A percentile compares a stretch with the other conserved stretches of the same genome.
Conservation (phyloP, 805 yeast species). For the Kockiozyma suomiensis region DNA sequence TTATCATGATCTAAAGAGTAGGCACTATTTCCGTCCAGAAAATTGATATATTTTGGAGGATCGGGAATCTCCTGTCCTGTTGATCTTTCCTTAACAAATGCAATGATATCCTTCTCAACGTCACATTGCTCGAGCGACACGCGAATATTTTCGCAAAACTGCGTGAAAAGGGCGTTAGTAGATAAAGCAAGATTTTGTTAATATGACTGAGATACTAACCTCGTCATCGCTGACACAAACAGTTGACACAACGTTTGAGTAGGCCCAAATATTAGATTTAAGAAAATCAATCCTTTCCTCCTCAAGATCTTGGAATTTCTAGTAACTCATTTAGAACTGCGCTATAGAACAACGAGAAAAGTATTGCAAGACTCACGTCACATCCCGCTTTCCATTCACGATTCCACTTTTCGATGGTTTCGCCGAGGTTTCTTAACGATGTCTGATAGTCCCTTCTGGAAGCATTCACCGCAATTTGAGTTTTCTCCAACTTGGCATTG, state of each 20-base stretch:
- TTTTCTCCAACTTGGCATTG: conserved; percentile 57
- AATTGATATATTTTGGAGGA: conserved; percentile 69
- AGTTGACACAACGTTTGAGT: conserved; percentile 70
- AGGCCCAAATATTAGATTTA: conserved; percentile 75
- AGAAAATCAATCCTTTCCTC: conserved; percentile 69
- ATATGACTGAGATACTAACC: background rate
- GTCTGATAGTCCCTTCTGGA: conserved; percentile 57
- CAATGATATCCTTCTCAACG: conserved; percentile 58
- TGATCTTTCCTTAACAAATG: conserved; percentile 56
- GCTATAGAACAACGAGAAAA: background rate
- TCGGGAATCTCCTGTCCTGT: conserved; percentile 65
- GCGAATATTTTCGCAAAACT: conserved; percentile 71
- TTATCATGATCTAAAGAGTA: conserved; percentile 32
- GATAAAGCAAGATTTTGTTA: too few species aligned
- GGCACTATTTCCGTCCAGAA: conserved; percentile 48
- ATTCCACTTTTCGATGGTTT: conserved; percentile 63
- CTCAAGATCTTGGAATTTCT: conserved; percentile 65
- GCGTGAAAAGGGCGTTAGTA: background rate
- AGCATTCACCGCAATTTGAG: conserved; percentile 48
- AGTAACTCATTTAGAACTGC: background rate
- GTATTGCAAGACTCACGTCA: conserved; percentile 44
- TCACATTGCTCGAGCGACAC: conserved; percentile 68
- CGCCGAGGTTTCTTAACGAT: conserved; percentile 55
- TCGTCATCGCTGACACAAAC: conserved; percentile 77
- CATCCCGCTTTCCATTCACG: conserved; percentile 71